Evolutionary conservation across 768 basidiomycete species (phyloP).

Genomic region (Trametes cingulata): DNA sequence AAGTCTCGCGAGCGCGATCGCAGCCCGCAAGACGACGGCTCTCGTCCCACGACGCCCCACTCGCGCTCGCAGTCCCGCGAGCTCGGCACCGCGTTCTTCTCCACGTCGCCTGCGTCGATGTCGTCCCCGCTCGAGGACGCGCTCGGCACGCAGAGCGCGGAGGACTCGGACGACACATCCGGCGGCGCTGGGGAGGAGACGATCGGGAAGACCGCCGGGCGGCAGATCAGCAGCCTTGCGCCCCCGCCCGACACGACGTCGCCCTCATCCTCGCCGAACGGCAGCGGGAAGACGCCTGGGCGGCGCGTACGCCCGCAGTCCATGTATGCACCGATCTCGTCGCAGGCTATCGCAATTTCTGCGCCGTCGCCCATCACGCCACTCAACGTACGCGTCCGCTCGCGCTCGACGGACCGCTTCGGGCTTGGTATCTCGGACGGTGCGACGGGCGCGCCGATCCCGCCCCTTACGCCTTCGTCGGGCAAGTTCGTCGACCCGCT

Average conservation of each 20-base stretch:
- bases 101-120: slow-evolving; percentile 36
- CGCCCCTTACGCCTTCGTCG: slow-evolving; percentile 32
- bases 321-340: slow-evolving; percentile 42
- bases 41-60: slow-evolving; percentile 25
- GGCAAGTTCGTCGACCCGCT: slow-evolving; percentile 79
- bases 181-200: slow-evolving; percentile 52
- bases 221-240: slow-evolving; percentile 30
- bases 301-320: slow-evolving; percentile 55
- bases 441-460: slow-evolving; percentile 18
- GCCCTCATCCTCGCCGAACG: slow-evolving; percentile 28
- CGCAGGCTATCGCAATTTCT: slow-evolving; percentile 28
- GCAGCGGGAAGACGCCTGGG: slow-evolving; percentile 27
- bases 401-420: slow-evolving; percentile 38
- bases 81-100: slow-evolving; percentile 46
- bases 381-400: slow-evolving; percentile 36
- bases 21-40: slow-evolving; percentile 30
- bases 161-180: slow-evolving; percentile 40
- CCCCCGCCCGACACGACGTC: slow-evolving; percentile 25
- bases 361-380: slow-evolving; percentile 33
- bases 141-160: slow-evolving; percentile 20
- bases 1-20: slow-evolving; percentile 29
- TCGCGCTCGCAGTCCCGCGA: slow-evolving; percentile 30
- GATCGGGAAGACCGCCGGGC: slow-evolving; percentile 52
- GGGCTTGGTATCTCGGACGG: slow-evolving; percentile 23
- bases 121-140: slow-evolving; percentile 25